phyloP scores from a whole-genome alignment of 352 stramenopile genomes.

The Globisporangium cederbergense region DNA sequence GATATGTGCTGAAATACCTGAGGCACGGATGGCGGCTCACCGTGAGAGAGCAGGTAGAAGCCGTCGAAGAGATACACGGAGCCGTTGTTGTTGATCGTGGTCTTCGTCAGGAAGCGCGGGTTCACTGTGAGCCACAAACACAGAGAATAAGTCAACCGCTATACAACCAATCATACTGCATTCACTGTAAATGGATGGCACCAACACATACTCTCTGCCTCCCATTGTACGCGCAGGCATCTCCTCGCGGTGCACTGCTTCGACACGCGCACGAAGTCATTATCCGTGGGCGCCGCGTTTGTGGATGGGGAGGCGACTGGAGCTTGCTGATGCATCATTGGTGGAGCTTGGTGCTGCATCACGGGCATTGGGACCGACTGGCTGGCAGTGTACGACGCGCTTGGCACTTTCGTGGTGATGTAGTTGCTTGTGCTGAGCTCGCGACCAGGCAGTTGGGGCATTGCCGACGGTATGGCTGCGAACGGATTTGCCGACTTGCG shows the following conservation, averaged over 20 bases:
- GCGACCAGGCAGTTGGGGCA: background rate
- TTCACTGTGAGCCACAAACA: slow-evolving; percentile 46
- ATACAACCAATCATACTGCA: background rate
- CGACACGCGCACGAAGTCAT: slow-evolving; percentile 61
- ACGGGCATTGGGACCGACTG: background rate
- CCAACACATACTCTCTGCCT: slow-evolving; percentile 63
- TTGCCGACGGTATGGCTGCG: background rate
- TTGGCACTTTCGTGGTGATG: background rate
- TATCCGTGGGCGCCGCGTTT: slow-evolving; percentile 16
- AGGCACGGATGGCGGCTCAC: slow-evolving; percentile 47
- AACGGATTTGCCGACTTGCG: slow-evolving; percentile 9
- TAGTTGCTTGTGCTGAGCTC: background rate
- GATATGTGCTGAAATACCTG: slow-evolving; percentile 30
- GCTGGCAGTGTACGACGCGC: background rate
- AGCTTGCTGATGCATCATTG: background rate
- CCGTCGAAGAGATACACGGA: slow-evolving; percentile 80
- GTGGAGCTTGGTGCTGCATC: background rate
- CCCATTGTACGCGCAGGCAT: slow-evolving; percentile 78
- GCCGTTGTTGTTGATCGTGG: slow-evolving; percentile 56
- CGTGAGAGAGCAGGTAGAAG: slow-evolving; percentile 81
- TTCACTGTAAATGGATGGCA: background rate
- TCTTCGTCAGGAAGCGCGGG: slow-evolving; percentile 67
- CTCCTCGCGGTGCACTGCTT: slow-evolving; percentile 56
- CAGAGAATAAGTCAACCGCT: background rate
- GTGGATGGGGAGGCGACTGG: slow-evolving; percentile 3